Evolutionary conservation across 345 rosid species (phyloP), one percentile per base, ranked within the genome.

Genomic region (Hevea brasiliensis): DNA sequence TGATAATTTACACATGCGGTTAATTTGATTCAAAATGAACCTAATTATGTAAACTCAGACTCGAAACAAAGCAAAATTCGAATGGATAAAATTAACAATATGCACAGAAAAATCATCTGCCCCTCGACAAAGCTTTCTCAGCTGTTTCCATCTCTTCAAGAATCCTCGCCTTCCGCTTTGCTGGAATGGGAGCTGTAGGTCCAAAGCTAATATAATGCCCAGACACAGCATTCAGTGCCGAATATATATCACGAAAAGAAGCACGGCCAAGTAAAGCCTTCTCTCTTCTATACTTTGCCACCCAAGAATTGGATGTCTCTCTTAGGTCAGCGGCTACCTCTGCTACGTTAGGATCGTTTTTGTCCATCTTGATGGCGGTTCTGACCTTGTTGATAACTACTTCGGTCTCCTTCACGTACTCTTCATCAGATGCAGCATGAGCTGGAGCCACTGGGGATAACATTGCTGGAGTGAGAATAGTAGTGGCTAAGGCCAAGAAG

Each of bases 151-250:
- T 82, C 77, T 92, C 97, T 76, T 94, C 97, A 75, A 94, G 90
- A 78, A 94, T 94, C 84, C 97, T 90, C 0, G 86, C 89, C 83
- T 74, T 89, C 72, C 98, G 82, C 87, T 95, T 94, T 0, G 88
- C 83, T 2, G 97, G 97, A 71, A 94, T 85, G 13, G 95, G 97
- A 48, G 96, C 86, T 0, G 97, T 89, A 3, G 98, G 98, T 45
- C 98, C 98, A 60, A 94, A 94, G 85, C 98, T 94, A 72, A 94
- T 85, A 73, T 94, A 92, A 80, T 94, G 98, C 7, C 97, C 97
- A 0, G 97, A 89, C 45, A 94, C 94, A 11, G 94, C 98, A 67
- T 94, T 94, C 84, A 94, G 72, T 1, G 98, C 98, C 17, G 97
- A 92, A 79, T 94, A 94, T 0, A 92, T 90, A 71, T 94, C 98